Conservation (phyloP, 805 yeast genomes). For the Yamadazyma philogaea region DNA sequence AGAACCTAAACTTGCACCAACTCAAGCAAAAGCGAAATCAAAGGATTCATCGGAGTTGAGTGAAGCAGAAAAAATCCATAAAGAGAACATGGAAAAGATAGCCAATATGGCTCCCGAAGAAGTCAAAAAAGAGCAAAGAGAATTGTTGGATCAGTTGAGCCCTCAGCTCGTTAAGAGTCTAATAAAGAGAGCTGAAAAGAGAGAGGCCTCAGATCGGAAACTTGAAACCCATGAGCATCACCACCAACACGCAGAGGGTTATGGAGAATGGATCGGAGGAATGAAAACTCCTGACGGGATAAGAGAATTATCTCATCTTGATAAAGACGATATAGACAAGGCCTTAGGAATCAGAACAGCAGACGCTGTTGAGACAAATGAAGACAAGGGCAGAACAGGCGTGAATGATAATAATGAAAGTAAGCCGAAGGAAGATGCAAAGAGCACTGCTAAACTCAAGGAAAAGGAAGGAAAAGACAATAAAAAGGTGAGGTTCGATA, state of each 20-base stretch:
- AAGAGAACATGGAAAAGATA: slow-evolving; percentile 66
- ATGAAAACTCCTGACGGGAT: slow-evolving; percentile 36
- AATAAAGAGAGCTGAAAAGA: slow-evolving; percentile 53
- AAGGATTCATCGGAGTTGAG: slow-evolving; percentile 23
- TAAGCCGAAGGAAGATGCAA: not conserved
- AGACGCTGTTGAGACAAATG: not conserved
- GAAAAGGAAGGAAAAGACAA: slow-evolving; percentile 1
- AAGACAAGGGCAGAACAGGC: not conserved
- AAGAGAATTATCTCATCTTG: slow-evolving; percentile 29
- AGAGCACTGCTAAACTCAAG: not conserved
- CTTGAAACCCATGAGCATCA: slow-evolving; percentile 20
- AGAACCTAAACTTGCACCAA: slow-evolving; percentile 5
- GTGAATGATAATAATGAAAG: not conserved
- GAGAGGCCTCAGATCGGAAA: slow-evolving; percentile 21
- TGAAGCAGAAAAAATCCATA: slow-evolving; percentile 72
- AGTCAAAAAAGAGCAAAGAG: slow-evolving; percentile 60
- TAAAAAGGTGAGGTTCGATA: slow-evolving; percentile 33
- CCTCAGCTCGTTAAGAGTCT: slow-evolving; percentile 64
- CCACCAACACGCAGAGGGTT: slow-evolving; percentile 41
- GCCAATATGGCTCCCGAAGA: slow-evolving; percentile 64
- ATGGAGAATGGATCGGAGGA: slow-evolving; percentile 41
- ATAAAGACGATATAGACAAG: slow-evolving; percentile 33
- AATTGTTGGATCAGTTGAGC: slow-evolving; percentile 62
- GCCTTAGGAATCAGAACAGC: slow-evolving; percentile 33
- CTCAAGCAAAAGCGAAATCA: slow-evolving; percentile 7